Conservation (phyloP, 1,284 basidiomycete species). For the Cutaneotrichosporon arboriforme region DNA sequence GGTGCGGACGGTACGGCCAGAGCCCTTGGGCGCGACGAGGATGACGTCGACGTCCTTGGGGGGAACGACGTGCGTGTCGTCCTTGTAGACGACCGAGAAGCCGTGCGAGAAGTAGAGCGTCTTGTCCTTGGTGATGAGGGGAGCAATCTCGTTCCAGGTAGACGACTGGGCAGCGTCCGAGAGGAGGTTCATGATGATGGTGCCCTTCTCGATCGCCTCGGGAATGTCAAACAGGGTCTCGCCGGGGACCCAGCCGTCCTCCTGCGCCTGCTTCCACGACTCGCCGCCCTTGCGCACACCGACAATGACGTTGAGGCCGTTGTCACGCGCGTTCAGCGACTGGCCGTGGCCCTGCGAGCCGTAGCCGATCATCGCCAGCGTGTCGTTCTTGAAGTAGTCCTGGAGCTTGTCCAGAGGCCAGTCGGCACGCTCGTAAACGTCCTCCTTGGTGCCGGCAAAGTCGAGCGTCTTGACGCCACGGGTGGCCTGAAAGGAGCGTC, state of each 20-base stretch:
- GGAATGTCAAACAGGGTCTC: slow-evolving; percentile 98
- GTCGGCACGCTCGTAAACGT: slow-evolving; percentile 94
- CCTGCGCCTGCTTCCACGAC: slow-evolving; percentile 86
- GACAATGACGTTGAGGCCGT: slow-evolving; percentile 96
- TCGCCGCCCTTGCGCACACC: slow-evolving; percentile 96
- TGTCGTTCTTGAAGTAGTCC: slow-evolving; percentile 99
- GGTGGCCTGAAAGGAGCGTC: slow-evolving; percentile 37
- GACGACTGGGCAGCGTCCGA: slow-evolving; percentile 97
- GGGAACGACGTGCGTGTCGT: slow-evolving; percentile 89
- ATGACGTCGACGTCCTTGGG: slow-evolving; percentile 96
- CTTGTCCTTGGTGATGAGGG: slow-evolving; percentile 97
- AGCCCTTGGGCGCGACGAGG: slow-evolving; percentile 98
- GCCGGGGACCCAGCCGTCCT: slow-evolving; percentile 98
- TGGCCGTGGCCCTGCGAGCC: slow-evolving; percentile 97
- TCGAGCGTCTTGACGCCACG: slow-evolving; percentile 95
- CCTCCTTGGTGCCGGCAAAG: slow-evolving; percentile 93
- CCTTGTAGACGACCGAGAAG: slow-evolving; percentile 98
- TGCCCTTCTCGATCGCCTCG: slow-evolving; percentile 90
- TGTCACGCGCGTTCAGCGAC: slow-evolving; percentile 97
- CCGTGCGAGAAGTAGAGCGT: slow-evolving; percentile 99
- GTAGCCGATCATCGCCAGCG: slow-evolving; percentile 96
- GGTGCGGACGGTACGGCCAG: slow-evolving; percentile 96
- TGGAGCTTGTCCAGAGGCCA: slow-evolving; percentile 98
- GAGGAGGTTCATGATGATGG: slow-evolving; percentile 99
- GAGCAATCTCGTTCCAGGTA: slow-evolving; percentile 83